Evolutionary conservation across 768 basidiomycete genomes (phyloP).

Genomic region (Suillus luteus): DNA sequence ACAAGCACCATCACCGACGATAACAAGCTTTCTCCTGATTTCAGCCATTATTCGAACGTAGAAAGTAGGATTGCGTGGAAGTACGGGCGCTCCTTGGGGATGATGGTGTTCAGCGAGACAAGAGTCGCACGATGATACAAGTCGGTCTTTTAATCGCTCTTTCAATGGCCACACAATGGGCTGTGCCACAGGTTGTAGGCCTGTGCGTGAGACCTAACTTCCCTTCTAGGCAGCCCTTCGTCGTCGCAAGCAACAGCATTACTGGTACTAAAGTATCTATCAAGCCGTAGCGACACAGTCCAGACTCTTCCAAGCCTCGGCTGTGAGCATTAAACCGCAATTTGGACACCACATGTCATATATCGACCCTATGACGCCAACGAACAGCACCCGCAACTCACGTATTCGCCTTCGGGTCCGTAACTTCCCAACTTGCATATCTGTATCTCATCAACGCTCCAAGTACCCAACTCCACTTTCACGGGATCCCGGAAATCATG

Average conservation of each 20-base stretch:
- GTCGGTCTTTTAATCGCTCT: constrained; percentile 37
- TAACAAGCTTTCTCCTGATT: constrained; percentile 98
- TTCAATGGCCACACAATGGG: constrained; percentile 29
- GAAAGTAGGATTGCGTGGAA: constrained; percentile 32
- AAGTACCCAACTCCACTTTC: constrained; percentile 52
- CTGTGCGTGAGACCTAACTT: constrained; percentile 19
- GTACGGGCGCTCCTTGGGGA: constrained; percentile 37
- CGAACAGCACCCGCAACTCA: constrained; percentile 39
- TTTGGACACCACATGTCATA: constrained; percentile 1
- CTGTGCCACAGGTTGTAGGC: constrained; percentile 34
- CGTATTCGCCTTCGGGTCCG: constrained; percentile 63
- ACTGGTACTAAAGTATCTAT: background rate
- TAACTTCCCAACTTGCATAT: constrained; percentile 74
- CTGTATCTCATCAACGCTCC: constrained; percentile 57
- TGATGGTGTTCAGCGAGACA: constrained; percentile 42
- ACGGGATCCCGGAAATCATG: constrained; percentile 25
- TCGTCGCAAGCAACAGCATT: constrained; percentile 1
- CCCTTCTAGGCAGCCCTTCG: background rate
- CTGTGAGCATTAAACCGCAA: background rate
- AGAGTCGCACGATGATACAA: constrained; percentile 40
- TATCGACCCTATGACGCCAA: constrained; percentile 8
- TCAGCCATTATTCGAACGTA: constrained; percentile 75
- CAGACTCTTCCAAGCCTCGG: background rate
- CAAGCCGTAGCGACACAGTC: background rate
- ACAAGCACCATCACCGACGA: constrained; percentile 98